Evolutionary conservation across 805 yeast species (phyloP), one percentile per base, ranked within the genome.

Genomic region (Tetrapisispora nanseiensis): DNA sequence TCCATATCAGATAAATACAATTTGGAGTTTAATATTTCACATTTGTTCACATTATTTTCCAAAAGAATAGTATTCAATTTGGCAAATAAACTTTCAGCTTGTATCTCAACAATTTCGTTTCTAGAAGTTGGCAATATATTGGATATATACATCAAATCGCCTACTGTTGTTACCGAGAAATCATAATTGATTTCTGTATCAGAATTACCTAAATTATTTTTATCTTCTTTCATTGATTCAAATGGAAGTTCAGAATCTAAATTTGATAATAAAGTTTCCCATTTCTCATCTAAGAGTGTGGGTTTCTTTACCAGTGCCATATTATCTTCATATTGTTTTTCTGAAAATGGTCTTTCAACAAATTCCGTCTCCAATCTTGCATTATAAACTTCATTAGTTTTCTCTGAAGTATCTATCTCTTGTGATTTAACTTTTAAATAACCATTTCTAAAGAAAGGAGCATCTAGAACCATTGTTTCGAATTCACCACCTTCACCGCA

Each of bases 401-500:
- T 45, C 0, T 49, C 52, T 12, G 49, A 46, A 1, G 79, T 64
- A 46, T 72, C 78, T 16, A 69, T 58, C 1, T 75, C 62, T 1
- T 72, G 58, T 2, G 69, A 64, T 1, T 51, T 58, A 15, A 82
- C 61, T 8, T 62, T 65, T 34, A 81, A 58, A 40, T 59, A 65
- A 30, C 75, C 78, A 36, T 73, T 67, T 26, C 64, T 65, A 65
- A 90, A 92, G 46, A 86, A 80, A 0, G 95, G 95, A 1, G 94
- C 86, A 61, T 92, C 96, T 23, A 92, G 67, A 2, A 90, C 97
- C 51, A 90, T 66, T 0, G 96, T 82, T 60, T 92, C 99, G 61
- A 86, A 92, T 61, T 92, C 99, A 1, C 99, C 99, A 27, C 99
- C 99, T 67, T 92, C 99, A 12, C 99, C 99, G 66, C 98, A 92